These are phyloP conservation scores for Calonectria fujianensis DNA, from an alignment of 2,329 filamentous ascomycete species.

Conservation along the genomic window DNA sequence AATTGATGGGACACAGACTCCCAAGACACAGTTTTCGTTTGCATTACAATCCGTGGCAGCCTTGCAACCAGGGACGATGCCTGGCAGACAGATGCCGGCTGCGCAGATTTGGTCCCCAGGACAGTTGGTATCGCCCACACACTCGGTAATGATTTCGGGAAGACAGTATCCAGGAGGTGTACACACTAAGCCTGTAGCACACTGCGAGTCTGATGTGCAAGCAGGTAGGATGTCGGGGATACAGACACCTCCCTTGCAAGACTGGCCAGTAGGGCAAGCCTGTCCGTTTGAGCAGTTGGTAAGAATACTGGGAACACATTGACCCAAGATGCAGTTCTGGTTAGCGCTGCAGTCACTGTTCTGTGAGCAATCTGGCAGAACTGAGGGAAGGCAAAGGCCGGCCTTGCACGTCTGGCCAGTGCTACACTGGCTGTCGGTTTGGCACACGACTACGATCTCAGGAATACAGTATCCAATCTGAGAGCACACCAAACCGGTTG, in stretches of 20 bases:
- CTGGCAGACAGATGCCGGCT: slow-evolving; percentile 22
- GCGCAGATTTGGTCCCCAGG: not conserved
- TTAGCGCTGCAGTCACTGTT: slow-evolving; percentile 4
- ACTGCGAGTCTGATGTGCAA: slow-evolving; percentile 6
- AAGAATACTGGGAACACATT: slow-evolving; percentile 3
- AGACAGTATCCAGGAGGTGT: slow-evolving; percentile 15
- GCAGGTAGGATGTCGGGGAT: slow-evolving; percentile 14
- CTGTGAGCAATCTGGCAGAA: slow-evolving; percentile 4
- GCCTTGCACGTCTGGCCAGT: slow-evolving; percentile 12
- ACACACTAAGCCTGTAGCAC: not conserved
- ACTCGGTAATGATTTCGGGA: slow-evolving; percentile 13
- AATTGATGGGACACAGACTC: slow-evolving; percentile 7
- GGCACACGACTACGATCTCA: not conserved
- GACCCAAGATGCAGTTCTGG: slow-evolving; percentile 11
- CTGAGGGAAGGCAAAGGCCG: slow-evolving; percentile 14
- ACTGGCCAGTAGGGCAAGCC: not conserved
- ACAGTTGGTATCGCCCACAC: not conserved
- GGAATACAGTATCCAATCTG: slow-evolving; percentile 6
- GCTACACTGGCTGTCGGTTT: slow-evolving; percentile 2
- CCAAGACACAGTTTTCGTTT: slow-evolving; percentile 1
- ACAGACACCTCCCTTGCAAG: slow-evolving; percentile 25
- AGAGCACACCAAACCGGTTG: not conserved
- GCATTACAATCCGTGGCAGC: slow-evolving; percentile 10
- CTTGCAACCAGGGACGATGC: not conserved
- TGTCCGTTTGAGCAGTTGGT: not conserved